Evolutionary conservation across 1,284 basidiomycete species (phyloP).

Genomic region (Phaffia rhodozyma): DNA sequence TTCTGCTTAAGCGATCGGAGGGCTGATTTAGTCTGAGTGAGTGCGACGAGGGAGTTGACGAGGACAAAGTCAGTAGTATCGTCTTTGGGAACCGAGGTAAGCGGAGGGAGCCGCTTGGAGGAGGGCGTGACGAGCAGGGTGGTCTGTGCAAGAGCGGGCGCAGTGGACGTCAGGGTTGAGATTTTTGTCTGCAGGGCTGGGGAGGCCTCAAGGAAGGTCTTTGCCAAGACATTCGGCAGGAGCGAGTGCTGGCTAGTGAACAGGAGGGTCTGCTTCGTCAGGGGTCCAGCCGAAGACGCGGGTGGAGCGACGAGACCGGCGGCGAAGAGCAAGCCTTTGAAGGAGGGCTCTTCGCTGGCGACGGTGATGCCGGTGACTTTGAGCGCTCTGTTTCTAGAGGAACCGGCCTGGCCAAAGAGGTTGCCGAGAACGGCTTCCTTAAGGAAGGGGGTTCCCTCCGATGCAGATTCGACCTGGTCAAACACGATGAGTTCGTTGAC

Average conservation of each 20-base stretch:
- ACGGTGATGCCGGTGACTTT: constrained; percentile 27
- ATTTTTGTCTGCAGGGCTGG: constrained; percentile 30
- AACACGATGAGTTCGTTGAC: constrained; percentile 16
- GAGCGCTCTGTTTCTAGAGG: constrained; percentile 28
- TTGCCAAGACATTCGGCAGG: constrained; percentile 32
- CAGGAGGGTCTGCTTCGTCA: constrained; percentile 27
- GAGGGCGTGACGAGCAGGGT: constrained; percentile 30
- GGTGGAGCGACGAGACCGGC: constrained; percentile 16
- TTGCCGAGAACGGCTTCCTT: constrained; percentile 28
- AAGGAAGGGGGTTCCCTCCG: constrained; percentile 30
- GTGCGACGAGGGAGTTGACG: constrained; percentile 35
- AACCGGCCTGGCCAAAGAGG: constrained; percentile 32
- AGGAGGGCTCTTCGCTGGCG: constrained; percentile 4
- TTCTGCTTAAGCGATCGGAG: constrained; percentile 29
- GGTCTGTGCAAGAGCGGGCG: constrained; percentile 34
- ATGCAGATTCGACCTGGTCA: constrained; percentile 25
- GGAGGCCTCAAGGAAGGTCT: constrained; percentile 34
- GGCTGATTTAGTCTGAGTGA: constrained; percentile 31
- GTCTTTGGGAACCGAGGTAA: constrained; percentile 8
- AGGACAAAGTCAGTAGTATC: constrained; percentile 27
- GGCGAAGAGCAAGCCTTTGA: constrained; percentile 15
- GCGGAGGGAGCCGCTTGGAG: constrained; percentile 12
- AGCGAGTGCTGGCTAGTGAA: constrained; percentile 33
- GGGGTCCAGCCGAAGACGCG: constrained; percentile 12
- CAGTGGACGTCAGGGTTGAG: constrained; percentile 31